Base-by-base conservation (phyloP, 306 rosid species). In the Lathyrus aphaca region DNA sequence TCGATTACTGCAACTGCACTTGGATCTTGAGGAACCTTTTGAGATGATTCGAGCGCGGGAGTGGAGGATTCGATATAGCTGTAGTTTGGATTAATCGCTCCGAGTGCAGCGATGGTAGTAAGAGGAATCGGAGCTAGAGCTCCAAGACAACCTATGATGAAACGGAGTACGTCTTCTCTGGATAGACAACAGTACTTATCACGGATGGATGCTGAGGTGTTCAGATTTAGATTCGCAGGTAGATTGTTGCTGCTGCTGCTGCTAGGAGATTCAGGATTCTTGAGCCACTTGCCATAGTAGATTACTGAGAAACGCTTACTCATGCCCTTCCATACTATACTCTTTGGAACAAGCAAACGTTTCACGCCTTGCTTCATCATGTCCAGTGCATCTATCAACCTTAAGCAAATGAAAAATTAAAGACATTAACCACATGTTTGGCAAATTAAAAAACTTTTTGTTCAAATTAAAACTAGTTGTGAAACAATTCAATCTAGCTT, bases 291-390 rank as follows among this genome's bases (percentile, higher is more conserved):
- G 64, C 92, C 96, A 9, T 86, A 89, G 80, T 89, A 95, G 77
- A 95, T 83, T 64, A 91, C 62, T 3, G 99, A 95, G 80, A 95
- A 95, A 44, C 99, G 92, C 81, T 87, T 95, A 80, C 99, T 95
- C 97, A 95, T 87, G 76, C 99, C 99, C 74, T 89, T 89, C 97
- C 99, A 95, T 56, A 68, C 83, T 30, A 83, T 77, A 74, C 99
- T 95, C 71, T 89, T 91, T 0, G 86, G 92, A 72, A 95, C 94
- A 78, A 95, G 95, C 63, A 95, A 86, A 55, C 96, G 92, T 76
- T 74, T 91, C 70, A 95, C 96, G 40, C 99, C 99, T 16, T 84
- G 96, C 90, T 87, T 95, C 97, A 95, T 91, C 97, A 91, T 91
- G 83, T 95, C 99, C 75, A 95, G 76, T 13, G 97, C 97, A 61